phyloP scores from a whole-genome alignment of 306 rosid species.

The Inga oerstediana region DNA sequence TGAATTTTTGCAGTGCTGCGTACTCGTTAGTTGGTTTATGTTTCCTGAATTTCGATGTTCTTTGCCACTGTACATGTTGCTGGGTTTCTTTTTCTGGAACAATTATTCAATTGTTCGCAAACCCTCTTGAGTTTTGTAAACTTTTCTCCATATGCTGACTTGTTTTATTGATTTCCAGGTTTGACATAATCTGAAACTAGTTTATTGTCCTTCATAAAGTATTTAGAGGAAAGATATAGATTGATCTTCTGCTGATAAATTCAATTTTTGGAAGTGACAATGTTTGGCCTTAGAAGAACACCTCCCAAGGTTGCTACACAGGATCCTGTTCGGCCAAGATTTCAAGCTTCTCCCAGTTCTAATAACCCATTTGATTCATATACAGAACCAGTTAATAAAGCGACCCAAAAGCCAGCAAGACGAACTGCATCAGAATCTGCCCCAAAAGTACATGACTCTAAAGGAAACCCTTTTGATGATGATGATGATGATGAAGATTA shows the following conservation, averaged over 20 bases:
- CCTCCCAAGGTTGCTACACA: neutral
- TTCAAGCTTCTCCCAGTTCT: neutral
- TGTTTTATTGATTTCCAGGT: neutral
- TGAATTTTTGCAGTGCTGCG: neutral
- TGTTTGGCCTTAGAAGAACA: neutral
- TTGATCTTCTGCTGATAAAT: neutral
- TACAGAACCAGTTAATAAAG: neutral
- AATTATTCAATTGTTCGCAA: neutral
- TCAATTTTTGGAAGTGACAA: neutral
- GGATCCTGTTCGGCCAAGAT: neutral
- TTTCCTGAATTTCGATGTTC: neutral
- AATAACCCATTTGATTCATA: neutral
- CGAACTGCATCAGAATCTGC: neutral
- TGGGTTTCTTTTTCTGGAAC: neutral
- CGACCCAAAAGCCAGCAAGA: neutral
- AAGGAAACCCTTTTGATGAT: constrained; percentile 9
- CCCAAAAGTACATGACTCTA: neutral
- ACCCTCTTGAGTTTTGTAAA: too few relatives aligned
- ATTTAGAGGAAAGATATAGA: neutral
- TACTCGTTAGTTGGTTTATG: neutral
- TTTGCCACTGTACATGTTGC: neutral
- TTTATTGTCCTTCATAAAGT: neutral
- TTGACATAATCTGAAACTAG: neutral
- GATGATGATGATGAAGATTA: neutral
- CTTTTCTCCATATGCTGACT: neutral